These are phyloP conservation scores for Vitis cinerea DNA, from an alignment of 164 flowering plant species.

Conservation along the genomic window DNA sequence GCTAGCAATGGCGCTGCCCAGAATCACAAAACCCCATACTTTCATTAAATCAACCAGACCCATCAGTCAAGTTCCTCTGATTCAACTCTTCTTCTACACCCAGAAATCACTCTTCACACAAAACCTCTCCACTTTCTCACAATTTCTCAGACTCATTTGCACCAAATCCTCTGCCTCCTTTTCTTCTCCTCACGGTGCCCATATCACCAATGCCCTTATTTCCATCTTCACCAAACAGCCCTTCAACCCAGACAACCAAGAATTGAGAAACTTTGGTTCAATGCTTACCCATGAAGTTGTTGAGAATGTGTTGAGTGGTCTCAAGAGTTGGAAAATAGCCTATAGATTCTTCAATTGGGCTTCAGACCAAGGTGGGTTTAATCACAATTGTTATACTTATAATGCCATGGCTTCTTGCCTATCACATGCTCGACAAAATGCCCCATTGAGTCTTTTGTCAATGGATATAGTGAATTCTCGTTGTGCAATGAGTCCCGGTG, in stretches of 20 bases:
- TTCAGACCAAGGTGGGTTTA: constrained; percentile 46
- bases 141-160: constrained; percentile 5
- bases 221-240: constrained; percentile 43
- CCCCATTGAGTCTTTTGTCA: constrained; percentile 41
- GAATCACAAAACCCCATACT: constrained; percentile 4
- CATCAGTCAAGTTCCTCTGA: not conserved
- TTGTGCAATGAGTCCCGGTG: constrained; percentile 64
- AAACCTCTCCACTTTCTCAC: not conserved
- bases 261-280: constrained; percentile 34
- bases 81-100: constrained; percentile 1
- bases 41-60: constrained; percentile 5
- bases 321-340: constrained; percentile 59
- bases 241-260: constrained; percentile 23
- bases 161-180: not conserved
- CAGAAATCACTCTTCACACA: not conserved
- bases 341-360: constrained; percentile 73
- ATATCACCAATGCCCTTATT: constrained; percentile 24
- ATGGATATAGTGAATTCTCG: constrained; percentile 34
- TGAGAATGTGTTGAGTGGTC: constrained; percentile 45
- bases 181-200: not conserved
- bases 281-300: constrained; percentile 51
- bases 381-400: constrained; percentile 63
- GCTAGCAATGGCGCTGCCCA: constrained; percentile 5
- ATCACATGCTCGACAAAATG: constrained; percentile 58
- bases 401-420: constrained; percentile 79